A percentile compares a stretch with the other conserved stretches of the same genome.
These are phyloP conservation scores for Trichopus zeylanicus DNA, from an alignment of 116 monocot species.

Conservation along the genomic window DNA sequence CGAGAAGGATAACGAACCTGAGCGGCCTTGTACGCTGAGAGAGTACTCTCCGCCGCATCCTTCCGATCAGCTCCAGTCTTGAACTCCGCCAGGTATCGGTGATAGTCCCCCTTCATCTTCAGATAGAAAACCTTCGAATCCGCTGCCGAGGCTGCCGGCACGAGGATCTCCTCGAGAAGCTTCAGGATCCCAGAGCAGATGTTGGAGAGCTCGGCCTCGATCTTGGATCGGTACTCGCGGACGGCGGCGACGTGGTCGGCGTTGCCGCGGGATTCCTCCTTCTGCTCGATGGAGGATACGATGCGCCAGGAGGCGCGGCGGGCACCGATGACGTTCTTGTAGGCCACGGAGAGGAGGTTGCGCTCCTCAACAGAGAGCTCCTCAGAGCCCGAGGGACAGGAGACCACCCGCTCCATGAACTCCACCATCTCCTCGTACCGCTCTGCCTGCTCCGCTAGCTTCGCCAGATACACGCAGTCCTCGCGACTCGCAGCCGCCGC, in stretches of 20 bases:
- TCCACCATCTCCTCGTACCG: slow-evolving; percentile 56
- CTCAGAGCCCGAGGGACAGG: slow-evolving; percentile 14
- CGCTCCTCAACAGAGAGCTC: slow-evolving; percentile 48
- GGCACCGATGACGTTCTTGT: no score
- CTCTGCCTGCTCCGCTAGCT: slow-evolving; percentile 52
- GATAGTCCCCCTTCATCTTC: no score
- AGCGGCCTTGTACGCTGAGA: slow-evolving; percentile 53
- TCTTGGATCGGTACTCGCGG: slow-evolving; percentile 32
- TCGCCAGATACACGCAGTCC: slow-evolving; percentile 48
- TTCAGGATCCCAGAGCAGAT: slow-evolving; percentile 40
- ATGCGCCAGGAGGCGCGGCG: no score
- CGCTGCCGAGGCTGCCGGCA: slow-evolving; percentile 25
- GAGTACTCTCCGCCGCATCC: no score
- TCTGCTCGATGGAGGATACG: no score
- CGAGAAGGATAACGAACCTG: slow-evolving; percentile 33
- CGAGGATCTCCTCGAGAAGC: slow-evolving; percentile 24
- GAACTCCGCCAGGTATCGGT: no score
- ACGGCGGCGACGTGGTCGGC: slow-evolving; percentile 27
- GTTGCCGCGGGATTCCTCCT: slow-evolving; percentile 44
- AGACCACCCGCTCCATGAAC: slow-evolving; percentile 44
- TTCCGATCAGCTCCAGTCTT: slow-evolving; percentile 39
- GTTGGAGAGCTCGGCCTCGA: slow-evolving; percentile 38
- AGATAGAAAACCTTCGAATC: slow-evolving; percentile 56
- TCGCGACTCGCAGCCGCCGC: slow-evolving; percentile 16
- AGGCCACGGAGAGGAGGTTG: no score